These are phyloP conservation scores for Carex littledalei DNA, from an alignment of 176 grass and related monocot genomes.

Conservation along the genomic window DNA sequence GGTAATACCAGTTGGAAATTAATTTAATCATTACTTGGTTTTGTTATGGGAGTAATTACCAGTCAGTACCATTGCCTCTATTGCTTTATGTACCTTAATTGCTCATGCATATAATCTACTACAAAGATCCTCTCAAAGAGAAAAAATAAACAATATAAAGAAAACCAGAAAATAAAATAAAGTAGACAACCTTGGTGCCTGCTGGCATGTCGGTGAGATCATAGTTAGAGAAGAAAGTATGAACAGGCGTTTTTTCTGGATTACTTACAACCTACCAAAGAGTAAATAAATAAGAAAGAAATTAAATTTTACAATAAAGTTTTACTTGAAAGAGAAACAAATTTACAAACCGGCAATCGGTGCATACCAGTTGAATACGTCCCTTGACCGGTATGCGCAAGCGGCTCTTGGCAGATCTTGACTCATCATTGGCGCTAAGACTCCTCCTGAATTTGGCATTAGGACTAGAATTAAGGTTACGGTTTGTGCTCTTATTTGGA, in stretches of 20 bases:
- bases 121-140: background rate
- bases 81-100: background rate
- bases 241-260: slow-evolving; percentile 91
- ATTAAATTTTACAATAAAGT: slow-evolving; percentile 8
- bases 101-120: background rate
- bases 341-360: background rate
- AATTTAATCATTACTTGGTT: background rate
- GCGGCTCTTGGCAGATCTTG: slow-evolving; percentile 60
- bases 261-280: slow-evolving; percentile 81
- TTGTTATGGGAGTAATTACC: background rate
- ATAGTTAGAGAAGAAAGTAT: slow-evolving; percentile 97
- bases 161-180: background rate
- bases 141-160: background rate
- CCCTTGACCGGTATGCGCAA: slow-evolving; percentile 88
- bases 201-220: slow-evolving; percentile 98
- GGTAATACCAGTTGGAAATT: background rate
- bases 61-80: background rate
- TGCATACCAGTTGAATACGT: slow-evolving; percentile 75
- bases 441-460: slow-evolving; percentile 39
- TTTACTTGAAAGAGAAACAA: slow-evolving; percentile 5
- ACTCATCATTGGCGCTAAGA: slow-evolving; percentile 46
- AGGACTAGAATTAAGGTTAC: slow-evolving; percentile 41
- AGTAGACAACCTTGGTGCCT: slow-evolving; percentile 81
- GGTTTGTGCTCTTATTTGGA: slow-evolving; percentile 43
- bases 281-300: slow-evolving; percentile 12